phyloP scores from a whole-genome alignment of 805 yeast genomes.

The Saturnispora hagleri region DNA sequence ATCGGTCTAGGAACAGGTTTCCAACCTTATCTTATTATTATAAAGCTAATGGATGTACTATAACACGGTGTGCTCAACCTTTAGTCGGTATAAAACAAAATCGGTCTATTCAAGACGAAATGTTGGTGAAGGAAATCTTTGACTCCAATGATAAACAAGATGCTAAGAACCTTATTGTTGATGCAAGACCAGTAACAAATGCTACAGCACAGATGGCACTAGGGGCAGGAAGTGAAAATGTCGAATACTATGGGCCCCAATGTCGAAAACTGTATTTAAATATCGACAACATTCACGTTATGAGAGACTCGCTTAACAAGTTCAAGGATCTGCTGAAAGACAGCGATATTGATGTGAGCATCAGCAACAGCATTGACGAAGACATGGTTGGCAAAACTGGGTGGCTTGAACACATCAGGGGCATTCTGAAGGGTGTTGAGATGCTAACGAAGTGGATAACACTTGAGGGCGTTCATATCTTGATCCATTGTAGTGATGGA shows the following conservation, averaged over 20 bases:
- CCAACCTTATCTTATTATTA: constrained; percentile 79
- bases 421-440: constrained; percentile 67
- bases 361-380: constrained; percentile 39
- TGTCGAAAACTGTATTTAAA: constrained; percentile 61
- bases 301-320: constrained; percentile 72
- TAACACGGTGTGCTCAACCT: constrained; percentile 89
- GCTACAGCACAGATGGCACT: constrained; percentile 95
- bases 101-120: constrained; percentile 88
- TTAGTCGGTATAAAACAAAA: constrained; percentile 82
- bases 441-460: constrained; percentile 74
- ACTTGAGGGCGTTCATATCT: constrained; percentile 69
- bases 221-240: constrained; percentile 96
- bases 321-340: constrained; percentile 56
- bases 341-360: constrained; percentile 53
- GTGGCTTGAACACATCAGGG: constrained; percentile 70
- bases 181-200: constrained; percentile 86
- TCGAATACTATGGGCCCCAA: constrained; percentile 68
- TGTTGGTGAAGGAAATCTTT: constrained; percentile 65
- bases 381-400: constrained; percentile 53
- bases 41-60: constrained; percentile 58
- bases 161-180: constrained; percentile 59
- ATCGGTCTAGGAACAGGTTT: constrained; percentile 74
- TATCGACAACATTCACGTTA: constrained; percentile 91
- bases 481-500: constrained; percentile 95
- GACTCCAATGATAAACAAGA: constrained; percentile 38